Conservation (phyloP, 352 stramenopile species). For the Aphanomyces euteiches region DNA sequence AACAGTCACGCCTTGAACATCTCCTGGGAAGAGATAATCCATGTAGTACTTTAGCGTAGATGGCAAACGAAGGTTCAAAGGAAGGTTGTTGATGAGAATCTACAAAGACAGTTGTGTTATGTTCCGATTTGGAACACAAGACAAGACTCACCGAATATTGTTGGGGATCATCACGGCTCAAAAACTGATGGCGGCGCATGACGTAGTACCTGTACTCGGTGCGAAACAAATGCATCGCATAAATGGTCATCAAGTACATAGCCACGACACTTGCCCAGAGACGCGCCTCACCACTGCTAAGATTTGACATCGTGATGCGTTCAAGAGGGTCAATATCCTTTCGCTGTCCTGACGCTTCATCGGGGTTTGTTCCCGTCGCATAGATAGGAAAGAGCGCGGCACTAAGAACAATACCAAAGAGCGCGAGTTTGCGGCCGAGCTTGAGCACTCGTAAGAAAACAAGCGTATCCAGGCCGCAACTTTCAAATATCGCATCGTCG, state of each 20-base stretch:
- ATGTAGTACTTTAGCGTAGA: slow-evolving; percentile 70
- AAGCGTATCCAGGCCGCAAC: slow-evolving; percentile 71
- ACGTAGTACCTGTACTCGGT: slow-evolving; percentile 68
- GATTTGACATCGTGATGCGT: slow-evolving; percentile 73
- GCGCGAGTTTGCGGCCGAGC: slow-evolving; percentile 60
- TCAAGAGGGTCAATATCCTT: slow-evolving; percentile 48
- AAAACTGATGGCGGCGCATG: slow-evolving; percentile 50
- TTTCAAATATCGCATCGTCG: slow-evolving; percentile 63
- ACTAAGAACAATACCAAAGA: slow-evolving; percentile 58
- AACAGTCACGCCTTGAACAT: slow-evolving; percentile 61
- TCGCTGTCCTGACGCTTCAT: slow-evolving; percentile 31
- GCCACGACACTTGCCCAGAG: slow-evolving; percentile 61
- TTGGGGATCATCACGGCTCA: slow-evolving; percentile 48
- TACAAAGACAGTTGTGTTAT: neutral
- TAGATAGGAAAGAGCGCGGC: slow-evolving; percentile 65
- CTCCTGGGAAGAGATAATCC: slow-evolving; percentile 59
- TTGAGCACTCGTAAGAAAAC: slow-evolving; percentile 67
- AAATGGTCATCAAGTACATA: slow-evolving; percentile 52
- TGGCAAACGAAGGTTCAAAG: slow-evolving; percentile 50
- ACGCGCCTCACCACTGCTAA: slow-evolving; percentile 44
- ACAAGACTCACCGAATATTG: slow-evolving; percentile 61
- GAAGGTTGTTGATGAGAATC: slow-evolving; percentile 60
- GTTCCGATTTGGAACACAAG: neutral
- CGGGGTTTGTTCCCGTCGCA: slow-evolving; percentile 38
- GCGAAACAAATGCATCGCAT: slow-evolving; percentile 53